Conservation (phyloP, 768 basidiomycete genomes). For the Boletellus ananas region DNA sequence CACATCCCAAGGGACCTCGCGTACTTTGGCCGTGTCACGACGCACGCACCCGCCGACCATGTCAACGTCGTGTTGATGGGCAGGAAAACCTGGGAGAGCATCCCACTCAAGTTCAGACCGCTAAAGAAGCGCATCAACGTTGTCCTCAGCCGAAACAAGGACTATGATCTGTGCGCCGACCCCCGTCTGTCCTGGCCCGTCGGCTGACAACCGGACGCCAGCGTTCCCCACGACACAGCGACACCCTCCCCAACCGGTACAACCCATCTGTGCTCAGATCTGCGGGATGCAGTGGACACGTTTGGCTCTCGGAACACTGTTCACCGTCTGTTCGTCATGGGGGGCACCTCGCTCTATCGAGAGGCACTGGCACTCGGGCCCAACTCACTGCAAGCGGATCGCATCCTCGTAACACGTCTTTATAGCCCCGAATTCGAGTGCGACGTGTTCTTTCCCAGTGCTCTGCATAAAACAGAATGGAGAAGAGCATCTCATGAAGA, state of each 20-base stretch:
- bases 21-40: slow-evolving; percentile 85
- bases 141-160: slow-evolving; percentile 61
- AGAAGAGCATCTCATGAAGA: slow-evolving; percentile 53
- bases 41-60: slow-evolving; percentile 47
- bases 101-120: slow-evolving; percentile 81
- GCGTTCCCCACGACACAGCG: slow-evolving; percentile 10
- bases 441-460: slow-evolving; percentile 83
- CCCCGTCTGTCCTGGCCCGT: not conserved
- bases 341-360: slow-evolving; percentile 83
- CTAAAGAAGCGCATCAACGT: slow-evolving; percentile 73
- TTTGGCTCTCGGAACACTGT: slow-evolving; percentile 24
- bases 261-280: slow-evolving; percentile 28
- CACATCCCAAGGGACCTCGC: slow-evolving; percentile 82
- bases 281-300: slow-evolving; percentile 16
- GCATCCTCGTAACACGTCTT: slow-evolving; percentile 85
- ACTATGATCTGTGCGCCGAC: slow-evolving; percentile 58
- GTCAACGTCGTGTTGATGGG: slow-evolving; percentile 91
- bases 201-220: slow-evolving; percentile 10
- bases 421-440: slow-evolving; percentile 74
- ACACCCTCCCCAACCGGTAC: slow-evolving; percentile 13
- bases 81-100: slow-evolving; percentile 96
- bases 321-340: slow-evolving; percentile 79
- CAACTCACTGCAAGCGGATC: slow-evolving; percentile 53
- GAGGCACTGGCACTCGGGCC: slow-evolving; percentile 48
- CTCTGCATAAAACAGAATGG: slow-evolving; percentile 53